A percentile compares a stretch with the other conserved stretches of the same genome.
Evolutionary conservation across 202 grass and related monocot species (phyloP).

Genomic region (Dendrocalamus latiflorus): DNA sequence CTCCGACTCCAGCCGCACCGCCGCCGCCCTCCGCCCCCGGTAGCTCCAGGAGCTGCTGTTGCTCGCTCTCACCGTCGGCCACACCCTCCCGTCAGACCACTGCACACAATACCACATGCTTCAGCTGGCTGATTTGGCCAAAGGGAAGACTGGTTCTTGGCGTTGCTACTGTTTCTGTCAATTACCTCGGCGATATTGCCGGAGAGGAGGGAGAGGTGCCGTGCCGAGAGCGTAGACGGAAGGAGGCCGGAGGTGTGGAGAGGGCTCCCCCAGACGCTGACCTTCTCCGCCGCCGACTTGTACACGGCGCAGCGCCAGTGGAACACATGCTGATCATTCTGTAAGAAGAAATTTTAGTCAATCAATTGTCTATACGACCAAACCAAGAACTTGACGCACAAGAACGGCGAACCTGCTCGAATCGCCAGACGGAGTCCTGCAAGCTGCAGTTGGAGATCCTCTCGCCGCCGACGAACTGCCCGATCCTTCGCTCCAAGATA

Average conservation of each 20-base stretch:
- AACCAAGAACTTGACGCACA: no score
- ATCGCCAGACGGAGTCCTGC: slow-evolving; percentile 54
- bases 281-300: slow-evolving; percentile 66
- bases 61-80: slow-evolving; percentile 45
- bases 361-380: no score
- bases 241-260: slow-evolving; percentile 65
- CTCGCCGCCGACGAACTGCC: no score
- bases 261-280: slow-evolving; percentile 83
- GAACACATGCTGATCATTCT: no score
- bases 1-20: slow-evolving; percentile 52
- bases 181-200: slow-evolving; percentile 79
- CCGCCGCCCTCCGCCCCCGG: slow-evolving; percentile 27
- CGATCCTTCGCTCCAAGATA: no score
- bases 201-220: slow-evolving; percentile 65
- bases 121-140: background rate
- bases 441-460: no score
- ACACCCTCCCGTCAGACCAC: slow-evolving; percentile 62
- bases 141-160: background rate
- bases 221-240: slow-evolving; percentile 31
- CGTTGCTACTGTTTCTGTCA: background rate
- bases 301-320: slow-evolving; percentile 82
- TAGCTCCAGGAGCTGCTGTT: no score
- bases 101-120: slow-evolving; percentile 11
- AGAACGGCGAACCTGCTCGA: no score
- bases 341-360: no score